phyloP scores from a whole-genome alignment of 139 green algal genomes.

The Desmodesmus armatus region DNA sequence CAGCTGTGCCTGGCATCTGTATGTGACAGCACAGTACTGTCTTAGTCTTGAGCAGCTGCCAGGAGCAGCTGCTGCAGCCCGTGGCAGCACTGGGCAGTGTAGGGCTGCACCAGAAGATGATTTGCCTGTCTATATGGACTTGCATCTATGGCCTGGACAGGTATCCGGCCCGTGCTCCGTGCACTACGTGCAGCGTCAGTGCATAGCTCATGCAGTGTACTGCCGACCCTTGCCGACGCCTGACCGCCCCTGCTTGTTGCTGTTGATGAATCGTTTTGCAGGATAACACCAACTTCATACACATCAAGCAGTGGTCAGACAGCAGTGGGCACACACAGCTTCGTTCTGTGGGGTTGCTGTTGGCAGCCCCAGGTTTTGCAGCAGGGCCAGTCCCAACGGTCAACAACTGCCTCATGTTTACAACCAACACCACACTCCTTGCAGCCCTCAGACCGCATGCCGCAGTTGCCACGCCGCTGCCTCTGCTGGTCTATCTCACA shows the following conservation, averaged over 20 bases:
- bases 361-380: not conserved
- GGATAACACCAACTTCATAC: slow-evolving; percentile 26
- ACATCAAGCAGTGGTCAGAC: slow-evolving; percentile 20
- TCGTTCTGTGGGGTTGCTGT: not conserved
- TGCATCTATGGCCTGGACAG: not conserved
- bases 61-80: not conserved
- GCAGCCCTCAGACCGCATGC: not conserved
- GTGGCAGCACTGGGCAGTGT: not conserved
- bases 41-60: no score
- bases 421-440: slow-evolving; percentile 39
- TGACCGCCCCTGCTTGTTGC: not conserved
- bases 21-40: no score
- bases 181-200: not conserved
- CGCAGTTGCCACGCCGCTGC: slow-evolving; percentile 2
- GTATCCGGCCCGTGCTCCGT: not conserved
- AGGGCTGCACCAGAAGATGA: not conserved
- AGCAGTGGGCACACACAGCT: not conserved
- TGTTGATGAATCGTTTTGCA: not conserved
- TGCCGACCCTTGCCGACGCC: not conserved
- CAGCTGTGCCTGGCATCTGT: not conserved
- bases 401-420: slow-evolving; percentile 3
- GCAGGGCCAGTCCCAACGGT: not conserved
- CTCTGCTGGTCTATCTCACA: slow-evolving; percentile 36
- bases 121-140: no score
- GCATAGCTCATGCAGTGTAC: not conserved